These are phyloP conservation scores for Grifola frondosa DNA, from an alignment of 1,284 basidiomycete species.

Conservation along the genomic window DNA sequence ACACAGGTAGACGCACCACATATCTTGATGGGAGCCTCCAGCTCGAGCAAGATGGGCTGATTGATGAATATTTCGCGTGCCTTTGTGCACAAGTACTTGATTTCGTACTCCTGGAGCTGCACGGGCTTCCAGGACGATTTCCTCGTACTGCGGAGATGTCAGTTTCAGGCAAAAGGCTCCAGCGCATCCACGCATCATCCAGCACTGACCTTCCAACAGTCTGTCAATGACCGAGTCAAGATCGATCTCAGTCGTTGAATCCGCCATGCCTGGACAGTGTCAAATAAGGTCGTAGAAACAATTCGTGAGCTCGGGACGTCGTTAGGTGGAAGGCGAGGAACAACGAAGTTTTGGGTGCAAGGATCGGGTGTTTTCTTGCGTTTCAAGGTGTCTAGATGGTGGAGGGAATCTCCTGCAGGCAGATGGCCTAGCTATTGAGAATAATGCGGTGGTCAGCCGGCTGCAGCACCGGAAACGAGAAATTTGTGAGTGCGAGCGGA, in stretches of 20 bases:
- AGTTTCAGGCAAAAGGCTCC: conserved; percentile 16
- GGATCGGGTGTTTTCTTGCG: conserved; percentile 16
- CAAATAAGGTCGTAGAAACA: conserved; percentile 24
- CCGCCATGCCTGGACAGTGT: conserved; percentile 48
- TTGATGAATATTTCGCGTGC: conserved; percentile 96
- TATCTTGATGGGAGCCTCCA: conserved; percentile 97
- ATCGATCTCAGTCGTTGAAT: conserved; percentile 85
- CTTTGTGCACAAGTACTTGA: conserved; percentile 94
- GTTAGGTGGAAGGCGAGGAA: conserved; percentile 27
- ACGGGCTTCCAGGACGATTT: conserved; percentile 94
- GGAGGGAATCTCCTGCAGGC: conserved; percentile 6
- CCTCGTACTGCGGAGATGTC: conserved; percentile 69
- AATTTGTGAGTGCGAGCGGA: conserved; percentile 30
- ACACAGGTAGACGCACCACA: conserved; percentile 74
- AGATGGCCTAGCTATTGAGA: conserved; percentile 11
- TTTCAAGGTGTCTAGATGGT: conserved; percentile 9
- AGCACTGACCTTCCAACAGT: conserved; percentile 85
- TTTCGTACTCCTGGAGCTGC: conserved; percentile 93
- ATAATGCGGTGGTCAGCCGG: conserved; percentile 29
- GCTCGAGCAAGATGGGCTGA: conserved; percentile 91
- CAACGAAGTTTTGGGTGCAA: conserved; percentile 25
- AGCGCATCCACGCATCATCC: conserved; percentile 14
- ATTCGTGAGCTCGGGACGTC: conserved; percentile 27
- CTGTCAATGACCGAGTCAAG: conserved; percentile 98
- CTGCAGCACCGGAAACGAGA: conserved; percentile 29